Base-by-base conservation (phyloP, 192 early-diverging fungal species). In the Jimgerdemannia lactiflua region DNA sequence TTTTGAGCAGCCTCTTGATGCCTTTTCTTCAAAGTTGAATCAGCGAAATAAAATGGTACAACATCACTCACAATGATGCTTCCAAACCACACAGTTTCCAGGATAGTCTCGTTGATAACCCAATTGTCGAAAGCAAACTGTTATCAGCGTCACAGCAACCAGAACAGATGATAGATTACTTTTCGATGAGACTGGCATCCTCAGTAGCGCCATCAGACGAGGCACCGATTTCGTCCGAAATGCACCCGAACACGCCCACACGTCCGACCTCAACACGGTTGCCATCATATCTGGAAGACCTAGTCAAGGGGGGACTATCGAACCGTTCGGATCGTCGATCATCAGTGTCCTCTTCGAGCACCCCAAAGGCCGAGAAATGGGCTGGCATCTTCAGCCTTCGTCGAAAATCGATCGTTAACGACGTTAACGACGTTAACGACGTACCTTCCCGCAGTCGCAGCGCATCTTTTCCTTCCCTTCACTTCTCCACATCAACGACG, bases 371-470 rank as follows among this genome's bases (percentile, higher is more conserved):
- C 14, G 70, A 54, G 7, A 72, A 67, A 63, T 54, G 72, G 19
- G 65, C 39, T 3, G 69, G 44, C 29, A 78, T 78, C 42, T 78
- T 78, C 69, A 49, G 40, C 18, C 65, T 44, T 41, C 42, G 68
- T 29, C 71, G 43, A 19, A 78, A 77, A 59, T 73, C 76, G 7
- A 19, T 65, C 4, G 67, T 71, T 71, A 3, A 19, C 4, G 3
- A 4, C 11, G 29, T 19, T 3, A 10, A 19, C 41, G 19, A 10
- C 29, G 54, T 63, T 65, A 65, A 44, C 10, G 64, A 65, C n/a
- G 11, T 20, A 42, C 9, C 54, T 4, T 65, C 66, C 72, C 41
- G n/a, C 8, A 65, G 42, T 73, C 8, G 72, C 20, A 71, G 70
- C 11, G 4, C 63, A 44, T 64, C 54, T 67, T 43, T 42, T 39